Base-by-base conservation (phyloP, 768 basidiomycete species). In the Hortiboletus flavorubellus region DNA sequence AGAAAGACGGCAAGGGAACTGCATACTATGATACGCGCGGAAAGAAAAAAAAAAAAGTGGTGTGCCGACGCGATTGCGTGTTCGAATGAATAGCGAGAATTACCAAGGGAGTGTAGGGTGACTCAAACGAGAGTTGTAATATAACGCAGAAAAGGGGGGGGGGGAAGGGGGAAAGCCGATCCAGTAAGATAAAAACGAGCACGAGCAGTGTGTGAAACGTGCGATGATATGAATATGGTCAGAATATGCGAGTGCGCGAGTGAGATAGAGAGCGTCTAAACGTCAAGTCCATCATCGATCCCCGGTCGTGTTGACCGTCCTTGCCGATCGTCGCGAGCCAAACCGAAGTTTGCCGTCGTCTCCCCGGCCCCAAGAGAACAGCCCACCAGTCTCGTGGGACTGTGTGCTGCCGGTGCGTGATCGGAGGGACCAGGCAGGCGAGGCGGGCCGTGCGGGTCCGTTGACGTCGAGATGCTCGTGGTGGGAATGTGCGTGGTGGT, bases 341-440 rank as follows among this genome's bases (percentile, higher is more conserved):
- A 92, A 92, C 54, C 88, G 81, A 57, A 85, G 77, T 64, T 84
- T 86, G 16, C 85, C 80, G 62, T 80, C 83, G 15, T 85, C 83
- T 7, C 79, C 72, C 31, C 82, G 75, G 6, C 79, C 82, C 83
- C 84, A 85, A 0, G 85, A 85, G 68, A 91, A 89, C 41, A 90
- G 70, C 1, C 87, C 81, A 18, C 78, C 79, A 10, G 79, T 78
- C n/a, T 87, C 86, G 58, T 85, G 83, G 6, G 87, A 88, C 47
- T 84, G 79, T 0, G 82, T 67, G 60, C 89, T 89, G n/a, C 88
- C 89, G 2, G 86, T 79, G 26, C 86, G 79, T 21, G 91, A 93
- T 16, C 90, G 85, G 77, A 91, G 86, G 0, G 89, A 91, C 89
- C 89, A 93, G 0, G 89, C 85, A 0, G 90, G 91, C 5, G 91